Base-by-base conservation (phyloP, 2,329 filamentous ascomycete genomes). In the Phyllosticta ampelicida region DNA sequence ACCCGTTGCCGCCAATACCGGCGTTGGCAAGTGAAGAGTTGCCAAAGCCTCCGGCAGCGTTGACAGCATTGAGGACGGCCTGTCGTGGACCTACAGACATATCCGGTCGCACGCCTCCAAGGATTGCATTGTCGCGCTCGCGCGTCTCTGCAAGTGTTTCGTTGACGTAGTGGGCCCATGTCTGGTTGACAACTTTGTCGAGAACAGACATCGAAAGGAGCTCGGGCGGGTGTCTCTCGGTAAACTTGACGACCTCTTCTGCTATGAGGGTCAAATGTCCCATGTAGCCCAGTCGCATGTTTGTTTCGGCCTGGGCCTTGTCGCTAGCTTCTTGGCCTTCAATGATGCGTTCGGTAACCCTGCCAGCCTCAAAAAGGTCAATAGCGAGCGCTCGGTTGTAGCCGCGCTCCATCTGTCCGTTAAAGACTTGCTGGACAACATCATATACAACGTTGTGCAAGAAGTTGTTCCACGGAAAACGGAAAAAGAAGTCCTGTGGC, bases 391-490 rank as follows among this genome's bases (percentile, higher is more conserved):
- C 86, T 10, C 89, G 86, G 72, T 99, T 99, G 75, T 87, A 96
- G 26, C 94, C 91, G 61, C 90, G 87, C 65, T 97, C 92, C 88
- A 99, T 96, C 0, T 90, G 90, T 9, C 94, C 94, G 69, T 99
- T 99, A 73, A 99, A 97, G 0, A 99, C 94, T 76, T 99, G 94
- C 72, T 99, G 94, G 50, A 99, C 89, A 67, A 99, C 91, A 71
- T 99, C 94, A 70, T 99, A 99, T 53, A 99, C 94, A 50, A 99
- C 94, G 68, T 99, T 99, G 74, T 99, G 94, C 51, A 99, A 80
- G 69, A 99, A 99, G 72, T 99, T 99, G 74, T 99, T 99, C 94
- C 94, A 99, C 1, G 94, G 92, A 68, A 97, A 99, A 60, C 87
- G 85, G 77, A 99, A 99, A 75, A 99, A 99, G 77, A 97, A 97